Conservation (phyloP, 106 monocot genomes). For the Acorus calamus region DNA sequence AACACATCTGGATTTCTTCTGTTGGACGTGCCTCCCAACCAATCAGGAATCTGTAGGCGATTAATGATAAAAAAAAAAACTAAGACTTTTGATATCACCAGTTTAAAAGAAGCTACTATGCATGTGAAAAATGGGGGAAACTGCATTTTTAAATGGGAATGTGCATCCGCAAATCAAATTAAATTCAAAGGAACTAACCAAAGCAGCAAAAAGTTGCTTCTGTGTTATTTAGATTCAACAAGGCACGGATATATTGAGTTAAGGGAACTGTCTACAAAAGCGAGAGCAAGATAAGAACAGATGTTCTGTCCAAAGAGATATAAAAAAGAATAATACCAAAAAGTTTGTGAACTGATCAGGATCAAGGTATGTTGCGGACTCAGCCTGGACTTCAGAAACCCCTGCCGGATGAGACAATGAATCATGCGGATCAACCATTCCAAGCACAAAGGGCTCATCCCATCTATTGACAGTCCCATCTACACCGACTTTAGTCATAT, state of each 20-base stretch:
- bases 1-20: slow-evolving; percentile 13
- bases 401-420: slow-evolving; percentile 86
- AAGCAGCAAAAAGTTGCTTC: too few relatives aligned
- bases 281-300: too few relatives aligned
- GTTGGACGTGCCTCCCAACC: slow-evolving; percentile 16
- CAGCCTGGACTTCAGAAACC: slow-evolving; percentile 76
- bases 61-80: not conserved
- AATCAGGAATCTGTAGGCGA: slow-evolving; percentile 16
- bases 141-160: too few relatives aligned
- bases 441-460: slow-evolving; percentile 80
- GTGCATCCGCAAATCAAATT: too few relatives aligned
- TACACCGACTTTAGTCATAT: slow-evolving; percentile 63
- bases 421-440: slow-evolving; percentile 92
- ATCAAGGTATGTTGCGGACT: slow-evolving; percentile 79
- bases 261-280: too few relatives aligned
- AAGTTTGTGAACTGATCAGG: slow-evolving; percentile 82
- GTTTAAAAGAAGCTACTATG: too few relatives aligned
- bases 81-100: not conserved
- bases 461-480: slow-evolving; percentile 62
- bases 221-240: too few relatives aligned
- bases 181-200: too few relatives aligned
- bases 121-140: too few relatives aligned
- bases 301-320: too few relatives aligned
- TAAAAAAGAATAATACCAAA: slow-evolving; percentile 33
- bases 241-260: too few relatives aligned